Conservation (phyloP, 495 filamentous ascomycete species). For the Collariella sp. region DNA sequence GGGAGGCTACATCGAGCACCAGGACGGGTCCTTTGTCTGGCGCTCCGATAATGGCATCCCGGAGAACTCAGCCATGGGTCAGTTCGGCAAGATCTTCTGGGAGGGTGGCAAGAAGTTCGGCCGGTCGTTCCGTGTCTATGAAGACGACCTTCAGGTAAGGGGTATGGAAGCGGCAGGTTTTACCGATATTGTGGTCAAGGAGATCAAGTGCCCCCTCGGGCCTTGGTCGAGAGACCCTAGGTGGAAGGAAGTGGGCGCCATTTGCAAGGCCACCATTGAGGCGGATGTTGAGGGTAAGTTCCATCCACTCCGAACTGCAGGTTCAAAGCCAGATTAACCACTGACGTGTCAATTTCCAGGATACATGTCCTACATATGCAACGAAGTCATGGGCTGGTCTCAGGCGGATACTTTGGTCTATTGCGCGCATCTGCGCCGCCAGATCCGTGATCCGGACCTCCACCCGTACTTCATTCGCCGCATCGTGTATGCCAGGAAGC, state of each 20-base stretch:
- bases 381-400: not conserved
- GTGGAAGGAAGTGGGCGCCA: not conserved
- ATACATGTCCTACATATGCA: not conserved
- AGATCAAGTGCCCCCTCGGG: not conserved
- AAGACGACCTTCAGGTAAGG: conserved; percentile 18
- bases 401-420: not conserved
- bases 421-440: not conserved
- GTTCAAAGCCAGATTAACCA: not conserved
- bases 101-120: conserved; percentile 12
- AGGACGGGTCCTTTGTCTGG: conserved; percentile 20
- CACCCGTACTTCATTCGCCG: not conserved
- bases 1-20: conserved; percentile 28
- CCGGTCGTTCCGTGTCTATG: conserved; percentile 8
- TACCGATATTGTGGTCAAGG: conserved; percentile 1
- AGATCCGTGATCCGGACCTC: not conserved
- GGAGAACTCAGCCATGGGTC: conserved; percentile 4
- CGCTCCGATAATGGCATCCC: conserved; percentile 16
- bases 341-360: not conserved
- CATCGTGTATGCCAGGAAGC: not conserved
- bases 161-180: conserved; percentile 6
- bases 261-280: not conserved
- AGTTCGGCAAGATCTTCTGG: conserved; percentile 16
- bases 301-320: not conserved
- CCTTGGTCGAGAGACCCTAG: not conserved
- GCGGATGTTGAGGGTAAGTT: not conserved